Conservation (phyloP, 805 yeast species). For the Teunomyces barrocoloradensis region DNA sequence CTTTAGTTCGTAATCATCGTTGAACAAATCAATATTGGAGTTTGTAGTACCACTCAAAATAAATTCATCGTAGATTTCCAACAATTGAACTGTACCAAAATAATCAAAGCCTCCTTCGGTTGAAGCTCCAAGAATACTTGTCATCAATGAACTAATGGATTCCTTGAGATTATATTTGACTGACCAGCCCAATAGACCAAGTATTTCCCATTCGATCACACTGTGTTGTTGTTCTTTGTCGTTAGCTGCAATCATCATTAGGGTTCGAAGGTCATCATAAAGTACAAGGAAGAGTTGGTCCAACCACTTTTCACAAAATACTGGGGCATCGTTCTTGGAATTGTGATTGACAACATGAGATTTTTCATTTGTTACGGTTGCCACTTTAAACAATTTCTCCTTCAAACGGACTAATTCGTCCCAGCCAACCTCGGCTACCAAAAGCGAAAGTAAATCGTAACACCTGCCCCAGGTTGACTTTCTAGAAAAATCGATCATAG, state of each 20-base stretch:
- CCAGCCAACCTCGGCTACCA: conserved; percentile 80
- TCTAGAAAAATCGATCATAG: conserved; percentile 31
- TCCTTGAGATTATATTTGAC: conserved; percentile 39
- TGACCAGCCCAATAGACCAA: conserved; percentile 55
- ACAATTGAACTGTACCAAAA: conserved; percentile 50
- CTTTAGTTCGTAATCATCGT: conserved; percentile 26
- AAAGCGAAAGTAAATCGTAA: conserved; percentile 67
- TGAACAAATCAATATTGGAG: conserved; percentile 29
- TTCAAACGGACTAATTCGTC: conserved; percentile 65
- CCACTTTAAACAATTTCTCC: conserved; percentile 55
- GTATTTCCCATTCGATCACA: conserved; percentile 72
- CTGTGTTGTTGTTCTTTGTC: conserved; percentile 41
- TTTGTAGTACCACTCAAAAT: conserved; percentile 33
- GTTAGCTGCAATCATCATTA: conserved; percentile 25
- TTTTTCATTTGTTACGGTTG: conserved; percentile 40
- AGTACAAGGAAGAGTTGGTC: conserved; percentile 69
- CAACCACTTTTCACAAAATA: conserved; percentile 71
- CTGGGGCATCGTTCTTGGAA: neutral
- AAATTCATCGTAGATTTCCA: conserved; percentile 47
- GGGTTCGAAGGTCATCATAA: conserved; percentile 53
- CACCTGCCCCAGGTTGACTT: conserved; percentile 42
- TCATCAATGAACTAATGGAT: conserved; percentile 35
- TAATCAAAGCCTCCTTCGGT: conserved; percentile 59
- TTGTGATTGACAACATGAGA: conserved; percentile 19
- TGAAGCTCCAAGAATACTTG: conserved; percentile 50